Evolutionary conservation across 306 rosid genomes (phyloP).

Genomic region (Dryas octopetala): DNA sequence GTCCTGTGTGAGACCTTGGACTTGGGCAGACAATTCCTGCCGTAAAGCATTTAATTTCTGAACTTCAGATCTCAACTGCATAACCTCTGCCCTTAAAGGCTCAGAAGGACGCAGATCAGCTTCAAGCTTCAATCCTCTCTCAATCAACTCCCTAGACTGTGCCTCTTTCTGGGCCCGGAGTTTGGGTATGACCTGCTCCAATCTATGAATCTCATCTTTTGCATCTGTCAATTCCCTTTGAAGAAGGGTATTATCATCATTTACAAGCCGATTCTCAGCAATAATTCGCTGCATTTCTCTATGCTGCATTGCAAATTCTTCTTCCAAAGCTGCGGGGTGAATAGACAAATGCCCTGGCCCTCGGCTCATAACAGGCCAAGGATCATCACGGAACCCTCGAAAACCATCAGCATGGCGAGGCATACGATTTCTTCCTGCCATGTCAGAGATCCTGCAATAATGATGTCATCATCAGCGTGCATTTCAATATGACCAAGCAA

Average conservation of each 20-base stretch:
- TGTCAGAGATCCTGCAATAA: conserved; percentile 37
- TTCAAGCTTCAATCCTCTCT: conserved; percentile 45
- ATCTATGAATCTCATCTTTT: conserved; percentile 44
- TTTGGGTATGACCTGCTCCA: conserved; percentile 39
- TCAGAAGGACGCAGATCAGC: conserved; percentile 48
- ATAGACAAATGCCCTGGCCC: conserved; percentile 29
- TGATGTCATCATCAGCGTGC: conserved; percentile 12
- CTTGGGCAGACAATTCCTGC: conserved; percentile 41
- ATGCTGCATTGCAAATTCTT: conserved; percentile 45
- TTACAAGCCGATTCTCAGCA: conserved; percentile 40
- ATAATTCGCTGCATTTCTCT: conserved; percentile 41
- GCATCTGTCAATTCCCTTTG: conserved; percentile 45
- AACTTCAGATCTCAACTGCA: conserved; percentile 44
- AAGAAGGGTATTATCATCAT: conserved; percentile 47
- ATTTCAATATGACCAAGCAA: not conserved
- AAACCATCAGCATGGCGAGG: conserved; percentile 36
- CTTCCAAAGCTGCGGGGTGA: conserved; percentile 48
- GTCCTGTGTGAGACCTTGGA: conserved; percentile 47
- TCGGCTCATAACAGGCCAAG: conserved; percentile 27
- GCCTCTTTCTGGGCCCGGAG: conserved; percentile 39
- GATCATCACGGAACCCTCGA: conserved; percentile 38
- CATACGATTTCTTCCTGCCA: conserved; percentile 44
- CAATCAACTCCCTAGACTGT: conserved; percentile 32
- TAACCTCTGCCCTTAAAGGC: conserved; percentile 42
- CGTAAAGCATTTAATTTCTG: conserved; percentile 36